Evolutionary conservation across 1,139 yeast genomes (phyloP), one percentile per base, ranked within the genome.

Genomic region (Yamadazyma pseudoaaseri): DNA sequence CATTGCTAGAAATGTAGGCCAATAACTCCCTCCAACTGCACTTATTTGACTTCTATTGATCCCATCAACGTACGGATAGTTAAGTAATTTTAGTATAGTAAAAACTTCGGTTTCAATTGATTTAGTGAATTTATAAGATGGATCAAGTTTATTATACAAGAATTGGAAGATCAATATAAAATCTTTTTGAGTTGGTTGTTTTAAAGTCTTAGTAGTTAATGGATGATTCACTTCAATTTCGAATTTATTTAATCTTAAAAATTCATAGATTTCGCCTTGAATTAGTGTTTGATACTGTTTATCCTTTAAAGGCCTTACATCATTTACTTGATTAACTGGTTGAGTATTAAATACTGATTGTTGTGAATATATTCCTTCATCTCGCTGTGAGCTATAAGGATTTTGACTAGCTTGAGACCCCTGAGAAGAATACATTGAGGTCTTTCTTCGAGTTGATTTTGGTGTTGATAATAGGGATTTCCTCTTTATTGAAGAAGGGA

Each of bases 11-110:
- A 86, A 84, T 15, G 76, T 74, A 12, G 87, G 90, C 97, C 97
- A 87, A 49, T 82, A 82, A 38, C 83, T 83, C 1, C 96, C 95
- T 2, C 96, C 96, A 6, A 87, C 96, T 0, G 96, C 96, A 31
- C 90, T 80, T 21, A 89, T 80, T 53, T 86, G 95, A 1, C 92
- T 81, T 49, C 89, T 78, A 55, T 82, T 85, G 29, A 89, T 80
- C 0, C 85, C 70, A 28, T 86, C 95, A 38, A 87, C 57, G 54
- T 82, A 86, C 1, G 97, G 97, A 51, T 89, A 90, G 34, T 76
- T 76, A 41, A 87, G 58, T 20, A 70, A 69, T 50, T 78, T 81
- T 44, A 90, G 61, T 11, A 86, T 62, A 14, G 74, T 70, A 45
- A 81, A 81, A 8, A 89, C 86, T 43, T 90, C 97, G 34, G 76